Percentiles rank a stretch among this genome's conserved stretches.
These are phyloP conservation scores for Salicornia ramosissima DNA, from an alignment of 148 eudicot genomes.

Conservation along the genomic window DNA sequence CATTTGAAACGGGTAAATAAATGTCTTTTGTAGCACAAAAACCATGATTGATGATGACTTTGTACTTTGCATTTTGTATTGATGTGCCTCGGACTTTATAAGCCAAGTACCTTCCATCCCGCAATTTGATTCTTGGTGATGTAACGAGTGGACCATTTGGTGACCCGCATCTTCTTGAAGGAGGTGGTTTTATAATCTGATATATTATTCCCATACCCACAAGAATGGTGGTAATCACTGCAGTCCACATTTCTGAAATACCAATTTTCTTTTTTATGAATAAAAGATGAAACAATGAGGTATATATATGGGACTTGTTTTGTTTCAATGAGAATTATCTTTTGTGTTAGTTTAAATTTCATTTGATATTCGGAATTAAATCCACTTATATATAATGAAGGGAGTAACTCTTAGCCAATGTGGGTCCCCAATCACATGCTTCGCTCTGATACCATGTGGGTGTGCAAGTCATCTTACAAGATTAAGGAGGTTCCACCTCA, in stretches of 20 bases:
- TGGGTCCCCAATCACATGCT: no score
- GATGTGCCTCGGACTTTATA: slow-evolving; percentile 29
- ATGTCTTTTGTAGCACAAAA: slow-evolving; percentile 36
- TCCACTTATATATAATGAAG: no score
- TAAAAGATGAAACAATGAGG: no score
- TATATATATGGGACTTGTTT: no score
- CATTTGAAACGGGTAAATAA: slow-evolving; percentile 33
- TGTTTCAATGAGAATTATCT: no score
- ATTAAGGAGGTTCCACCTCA: no score
- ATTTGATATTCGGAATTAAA: no score
- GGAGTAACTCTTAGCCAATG: no score
- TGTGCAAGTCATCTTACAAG: no score
- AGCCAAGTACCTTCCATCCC: slow-evolving; percentile 43
- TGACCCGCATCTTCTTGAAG: slow-evolving; percentile 33
- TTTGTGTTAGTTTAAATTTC: no score
- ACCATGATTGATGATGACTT: slow-evolving; percentile 35
- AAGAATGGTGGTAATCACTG: slow-evolving; percentile 10
- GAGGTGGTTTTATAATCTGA: slow-evolving; percentile 25
- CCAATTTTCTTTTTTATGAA: neutral
- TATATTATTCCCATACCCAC: slow-evolving; percentile 27
- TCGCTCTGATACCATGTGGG: no score
- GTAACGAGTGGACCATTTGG: slow-evolving; percentile 33
- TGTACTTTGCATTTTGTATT: slow-evolving; percentile 22
- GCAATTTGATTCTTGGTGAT: slow-evolving; percentile 34
- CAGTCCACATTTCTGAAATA: slow-evolving; percentile 25